Evolutionary conservation across 2,329 filamentous ascomycete species (phyloP), one percentile per base, ranked within the genome.

Genomic region (Talaromyces piceae): DNA sequence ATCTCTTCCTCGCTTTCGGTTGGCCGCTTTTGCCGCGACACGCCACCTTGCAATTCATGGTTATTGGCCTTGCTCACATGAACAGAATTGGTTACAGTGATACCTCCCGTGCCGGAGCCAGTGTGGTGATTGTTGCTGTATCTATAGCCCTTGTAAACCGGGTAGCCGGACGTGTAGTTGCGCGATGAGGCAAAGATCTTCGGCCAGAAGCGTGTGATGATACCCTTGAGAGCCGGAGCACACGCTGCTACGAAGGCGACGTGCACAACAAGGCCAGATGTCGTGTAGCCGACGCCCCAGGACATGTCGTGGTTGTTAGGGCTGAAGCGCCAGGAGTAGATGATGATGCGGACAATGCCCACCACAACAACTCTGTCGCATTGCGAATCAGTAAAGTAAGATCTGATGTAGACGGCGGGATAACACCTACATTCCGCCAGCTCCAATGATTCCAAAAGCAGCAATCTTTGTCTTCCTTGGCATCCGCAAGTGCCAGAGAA

Each of bases 401-500:
- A 2, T 16, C 12, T 16, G 20, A 20, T 7, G 20, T 18, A 11
- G n/a, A 7, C 16, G 7, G 20, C 11, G 33, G n/a, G 33, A 20
- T 20, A 20, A 4, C 7, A 37, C 33, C 7, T 37, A 37, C 33
- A 37, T 11, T 4, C 33, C 33, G 4, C 33, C 33, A 6, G 33
- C 33, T 11, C 33, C 33, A 37, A 37, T 37, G 25, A 67, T 61
- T 12, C 59, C 20, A 20, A 59, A 60, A 4, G 67, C 61, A 11
- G 63, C 63, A 5, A 67, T 26, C 50, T 66, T 68, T 26, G 58
- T 51, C 11, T 57, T 53, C 1, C 58, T 23, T 0, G 61, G 58
- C 57, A 67, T 63, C 16, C 62, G 63, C 5, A 68, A 56, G 5
- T 51, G 53, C 47, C 56, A 63, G 26, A 60, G 64, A 20, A 67